Conservation (phyloP, 768 basidiomycete species). For the Lentinus brumalis region DNA sequence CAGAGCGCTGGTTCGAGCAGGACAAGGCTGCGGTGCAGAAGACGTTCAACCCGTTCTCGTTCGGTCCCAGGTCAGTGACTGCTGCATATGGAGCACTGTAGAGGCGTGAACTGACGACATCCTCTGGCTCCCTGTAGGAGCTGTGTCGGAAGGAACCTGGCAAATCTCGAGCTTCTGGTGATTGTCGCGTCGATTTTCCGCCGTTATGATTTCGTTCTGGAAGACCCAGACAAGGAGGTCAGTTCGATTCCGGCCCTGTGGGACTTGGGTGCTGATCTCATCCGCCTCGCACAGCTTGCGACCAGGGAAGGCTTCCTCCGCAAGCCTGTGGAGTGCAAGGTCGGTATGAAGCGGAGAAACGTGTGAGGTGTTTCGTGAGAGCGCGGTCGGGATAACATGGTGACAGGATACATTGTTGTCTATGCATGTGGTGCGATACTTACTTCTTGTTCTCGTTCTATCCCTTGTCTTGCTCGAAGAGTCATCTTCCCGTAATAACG, state of each 20-base stretch:
- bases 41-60: slow-evolving; percentile 85
- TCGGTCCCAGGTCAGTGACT: slow-evolving; percentile 66
- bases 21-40: slow-evolving; percentile 62
- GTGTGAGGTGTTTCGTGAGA: neutral
- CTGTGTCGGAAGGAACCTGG: slow-evolving; percentile 85
- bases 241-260: slow-evolving; percentile 27
- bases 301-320: slow-evolving; percentile 87
- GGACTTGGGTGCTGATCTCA: slow-evolving; percentile 7
- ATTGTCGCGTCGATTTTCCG: slow-evolving; percentile 82
- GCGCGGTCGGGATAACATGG: neutral
- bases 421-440: neutral
- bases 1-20: slow-evolving; percentile 84
- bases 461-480: neutral
- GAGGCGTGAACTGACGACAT: neutral
- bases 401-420: neutral
- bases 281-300: slow-evolving; percentile 48
- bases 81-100: neutral
- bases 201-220: slow-evolving; percentile 73
- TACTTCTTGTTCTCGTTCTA: neutral
- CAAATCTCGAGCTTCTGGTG: slow-evolving; percentile 75
- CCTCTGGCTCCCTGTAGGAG: slow-evolving; percentile 44
- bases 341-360: slow-evolving; percentile 74
- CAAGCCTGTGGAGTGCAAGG: slow-evolving; percentile 73
- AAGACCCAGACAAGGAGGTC: slow-evolving; percentile 58
- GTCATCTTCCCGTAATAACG: slow-evolving; percentile 44